phyloP scores from a whole-genome alignment of 495 filamentous ascomycete species.

The Thozetella sp. region DNA sequence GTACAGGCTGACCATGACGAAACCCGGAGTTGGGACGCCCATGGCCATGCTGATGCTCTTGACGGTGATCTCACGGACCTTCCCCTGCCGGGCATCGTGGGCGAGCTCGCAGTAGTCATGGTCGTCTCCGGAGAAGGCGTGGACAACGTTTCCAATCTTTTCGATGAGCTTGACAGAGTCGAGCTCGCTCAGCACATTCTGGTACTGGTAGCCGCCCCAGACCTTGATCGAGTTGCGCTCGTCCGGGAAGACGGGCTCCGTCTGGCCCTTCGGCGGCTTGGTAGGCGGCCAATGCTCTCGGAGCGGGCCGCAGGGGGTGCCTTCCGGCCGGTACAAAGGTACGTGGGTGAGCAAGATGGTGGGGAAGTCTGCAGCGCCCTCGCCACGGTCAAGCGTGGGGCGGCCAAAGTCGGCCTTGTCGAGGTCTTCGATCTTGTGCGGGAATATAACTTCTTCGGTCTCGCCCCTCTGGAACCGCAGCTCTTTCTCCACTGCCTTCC shows the following conservation, averaged over 20 bases:
- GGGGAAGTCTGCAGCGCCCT: conserved; percentile 61
- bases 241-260: conserved; percentile 61
- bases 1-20: conserved; percentile 86
- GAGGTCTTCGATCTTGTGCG: conserved; percentile 54
- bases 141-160: conserved; percentile 71
- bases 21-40: conserved; percentile 90
- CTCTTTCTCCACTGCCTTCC: conserved; percentile 56
- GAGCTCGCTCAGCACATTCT: conserved; percentile 81
- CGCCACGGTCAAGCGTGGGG: conserved; percentile 39
- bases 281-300: conserved; percentile 80
- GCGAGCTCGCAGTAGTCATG: conserved; percentile 95
- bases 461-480: conserved; percentile 52
- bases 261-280: conserved; percentile 56
- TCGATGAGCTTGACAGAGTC: conserved; percentile 74
- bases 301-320: conserved; percentile 88
- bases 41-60: conserved; percentile 95
- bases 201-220: conserved; percentile 86
- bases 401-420: conserved; percentile 38
- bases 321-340: conserved; percentile 78
- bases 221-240: conserved; percentile 78
- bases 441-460: conserved; percentile 45
- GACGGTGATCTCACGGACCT: conserved; percentile 87
- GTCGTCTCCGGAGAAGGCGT: conserved; percentile 94
- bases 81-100: conserved; percentile 65
- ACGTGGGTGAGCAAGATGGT: conserved; percentile 89